These are phyloP conservation scores for Chondrostereum purpureum DNA, from an alignment of 1,284 basidiomycete genomes.

Conservation along the genomic window DNA sequence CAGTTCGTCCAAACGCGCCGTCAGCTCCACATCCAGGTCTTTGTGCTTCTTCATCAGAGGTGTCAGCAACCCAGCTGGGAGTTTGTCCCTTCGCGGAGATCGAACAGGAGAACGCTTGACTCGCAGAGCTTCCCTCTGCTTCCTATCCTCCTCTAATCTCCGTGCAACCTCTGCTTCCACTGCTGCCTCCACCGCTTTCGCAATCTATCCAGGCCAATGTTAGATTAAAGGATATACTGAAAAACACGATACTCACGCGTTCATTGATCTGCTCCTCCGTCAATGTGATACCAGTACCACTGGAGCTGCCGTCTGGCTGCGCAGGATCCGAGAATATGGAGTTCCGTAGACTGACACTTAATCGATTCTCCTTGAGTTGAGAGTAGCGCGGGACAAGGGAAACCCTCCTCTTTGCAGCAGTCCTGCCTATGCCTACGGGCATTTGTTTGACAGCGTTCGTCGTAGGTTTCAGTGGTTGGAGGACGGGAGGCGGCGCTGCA, in stretches of 20 bases:
- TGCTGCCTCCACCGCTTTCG: constrained; percentile 64
- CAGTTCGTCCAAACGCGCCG: constrained; percentile 54
- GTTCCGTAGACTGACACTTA: too few relatives aligned
- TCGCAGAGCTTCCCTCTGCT: constrained; percentile 25
- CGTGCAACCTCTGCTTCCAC: constrained; percentile 56
- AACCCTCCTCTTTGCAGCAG: constrained; percentile 20
- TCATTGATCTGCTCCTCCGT: constrained; percentile 69
- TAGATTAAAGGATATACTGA: too few relatives aligned
- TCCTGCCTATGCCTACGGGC: neutral
- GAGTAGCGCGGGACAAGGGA: constrained; percentile 19
- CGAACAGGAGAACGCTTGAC: constrained; percentile 14
- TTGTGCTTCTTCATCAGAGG: constrained; percentile 55
- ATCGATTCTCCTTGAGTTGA: neutral
- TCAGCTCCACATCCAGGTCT: constrained; percentile 61
- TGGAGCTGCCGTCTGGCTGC: neutral
- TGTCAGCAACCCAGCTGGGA: constrained; percentile 54
- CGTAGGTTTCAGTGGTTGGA: too few relatives aligned
- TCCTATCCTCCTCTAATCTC: constrained; percentile 32
- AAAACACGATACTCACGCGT: constrained; percentile 35
- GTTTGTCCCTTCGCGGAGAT: constrained; percentile 16
- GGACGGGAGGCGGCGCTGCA: too few relatives aligned
- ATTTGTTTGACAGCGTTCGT: too few relatives aligned
- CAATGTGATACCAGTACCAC: constrained; percentile 25
- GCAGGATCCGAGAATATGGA: neutral
- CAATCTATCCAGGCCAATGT: constrained; percentile 53